A percentile compares a stretch with the other conserved stretches of the same genome.
phyloP scores from a whole-genome alignment of 2,329 filamentous ascomycete species.

The Coniochaeta prunicola region DNA sequence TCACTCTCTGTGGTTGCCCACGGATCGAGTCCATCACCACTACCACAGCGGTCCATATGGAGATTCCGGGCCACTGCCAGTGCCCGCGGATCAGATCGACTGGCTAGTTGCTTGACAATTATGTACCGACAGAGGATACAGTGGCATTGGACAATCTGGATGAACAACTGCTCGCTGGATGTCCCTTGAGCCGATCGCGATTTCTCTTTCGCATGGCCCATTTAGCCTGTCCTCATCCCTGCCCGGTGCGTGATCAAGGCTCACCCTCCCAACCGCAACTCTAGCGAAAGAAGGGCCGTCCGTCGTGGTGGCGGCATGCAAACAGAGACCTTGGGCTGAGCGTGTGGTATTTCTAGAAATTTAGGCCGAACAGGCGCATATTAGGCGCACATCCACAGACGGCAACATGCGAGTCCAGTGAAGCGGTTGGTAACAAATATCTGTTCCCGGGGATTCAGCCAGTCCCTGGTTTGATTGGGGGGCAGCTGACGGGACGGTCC shows the following conservation, averaged over 20 bases:
- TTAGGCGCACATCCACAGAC: neutral
- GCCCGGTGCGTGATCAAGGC: neutral
- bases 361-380: neutral
- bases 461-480: constrained; percentile 1
- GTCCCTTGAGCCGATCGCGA: neutral
- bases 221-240: neutral
- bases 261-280: neutral
- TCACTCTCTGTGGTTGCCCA: neutral
- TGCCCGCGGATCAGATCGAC: neutral
- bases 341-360: neutral
- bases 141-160: neutral
- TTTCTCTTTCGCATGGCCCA: neutral
- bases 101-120: neutral
- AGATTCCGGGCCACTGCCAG: neutral
- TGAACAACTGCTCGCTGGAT: neutral
- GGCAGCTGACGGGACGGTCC: constrained; percentile 12
- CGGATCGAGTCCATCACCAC: neutral
- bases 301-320: neutral
- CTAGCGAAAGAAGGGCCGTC: neutral
- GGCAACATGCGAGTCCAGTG: neutral
- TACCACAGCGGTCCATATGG: neutral
- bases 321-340: neutral
- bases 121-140: neutral
- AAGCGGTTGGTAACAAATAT: neutral
- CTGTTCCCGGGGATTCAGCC: neutral